phyloP scores from a whole-genome alignment of 345 rosid genomes.

The Salix brachista region DNA sequence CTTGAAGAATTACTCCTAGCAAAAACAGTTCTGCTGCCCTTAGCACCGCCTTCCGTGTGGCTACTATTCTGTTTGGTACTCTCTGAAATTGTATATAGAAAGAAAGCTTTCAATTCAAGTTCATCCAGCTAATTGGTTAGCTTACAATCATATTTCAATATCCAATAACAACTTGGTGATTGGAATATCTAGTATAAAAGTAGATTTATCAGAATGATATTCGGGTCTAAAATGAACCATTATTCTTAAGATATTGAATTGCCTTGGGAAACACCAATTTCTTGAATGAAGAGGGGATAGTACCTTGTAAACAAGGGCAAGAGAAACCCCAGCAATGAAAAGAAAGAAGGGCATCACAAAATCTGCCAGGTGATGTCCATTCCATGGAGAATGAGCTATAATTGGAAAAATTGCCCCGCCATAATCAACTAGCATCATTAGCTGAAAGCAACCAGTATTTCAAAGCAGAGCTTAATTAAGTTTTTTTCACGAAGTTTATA shows the following conservation, averaged over 20 bases:
- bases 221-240: too few relatives aligned
- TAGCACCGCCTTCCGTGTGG: conserved; percentile 34
- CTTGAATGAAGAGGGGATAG: not conserved
- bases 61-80: conserved; percentile 33
- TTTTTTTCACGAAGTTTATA: not conserved
- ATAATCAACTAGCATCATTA: conserved; percentile 48
- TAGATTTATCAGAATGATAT: too few relatives aligned
- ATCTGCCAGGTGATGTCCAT: conserved; percentile 45
- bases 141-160: not conserved
- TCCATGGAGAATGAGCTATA: conserved; percentile 46
- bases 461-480: not conserved
- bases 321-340: conserved; percentile 42
- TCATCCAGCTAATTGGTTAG: not conserved
- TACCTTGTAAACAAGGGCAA: conserved; percentile 47
- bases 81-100: conserved; percentile 18
- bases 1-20: conserved; percentile 46
- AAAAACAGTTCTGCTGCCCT: conserved; percentile 39
- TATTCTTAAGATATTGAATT: too few relatives aligned
- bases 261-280: not conserved
- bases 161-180: too few relatives aligned
- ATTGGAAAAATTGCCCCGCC: conserved; percentile 35
- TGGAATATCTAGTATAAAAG: too few relatives aligned
- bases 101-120: not conserved
- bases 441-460: conserved; percentile 3
- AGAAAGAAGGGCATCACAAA: conserved; percentile 52